Evolutionary conservation across 768 basidiomycete species (phyloP).

Genomic region (Cystofilobasidium ferigula): DNA sequence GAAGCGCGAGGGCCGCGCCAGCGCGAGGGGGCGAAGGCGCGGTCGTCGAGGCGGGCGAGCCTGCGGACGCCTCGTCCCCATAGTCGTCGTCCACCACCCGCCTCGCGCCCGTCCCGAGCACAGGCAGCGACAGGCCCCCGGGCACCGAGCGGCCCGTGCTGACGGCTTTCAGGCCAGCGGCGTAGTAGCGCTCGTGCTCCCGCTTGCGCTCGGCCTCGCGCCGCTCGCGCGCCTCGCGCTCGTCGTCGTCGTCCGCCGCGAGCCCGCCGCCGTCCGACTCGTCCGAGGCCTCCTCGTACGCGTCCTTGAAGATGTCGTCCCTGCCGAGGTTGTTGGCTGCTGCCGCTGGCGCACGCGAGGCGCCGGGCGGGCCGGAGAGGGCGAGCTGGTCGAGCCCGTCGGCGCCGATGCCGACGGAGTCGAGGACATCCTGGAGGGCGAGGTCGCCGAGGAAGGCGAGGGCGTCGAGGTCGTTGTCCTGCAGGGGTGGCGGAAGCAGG

Average conservation of each 20-base stretch:
- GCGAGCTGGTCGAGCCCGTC: constrained; percentile 12
- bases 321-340: constrained; percentile 13
- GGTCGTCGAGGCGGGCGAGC: too few species aligned
- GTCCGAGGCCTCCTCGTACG: constrained; percentile 21
- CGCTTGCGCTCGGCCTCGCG: too few species aligned
- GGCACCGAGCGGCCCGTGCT: too few species aligned
- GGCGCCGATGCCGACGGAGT: constrained; percentile 12
- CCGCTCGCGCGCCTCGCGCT: not conserved
- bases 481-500: not conserved
- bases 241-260: not conserved
- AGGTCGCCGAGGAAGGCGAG: constrained; percentile 20
- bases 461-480: not conserved
- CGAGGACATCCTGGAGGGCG: constrained; percentile 18
- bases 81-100: too few species aligned
- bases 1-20: too few species aligned
- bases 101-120: too few species aligned
- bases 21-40: too few species aligned
- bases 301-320: constrained; percentile 25
- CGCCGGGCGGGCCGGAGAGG: not conserved
- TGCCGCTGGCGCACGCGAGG: too few species aligned
- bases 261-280: constrained; percentile 10
- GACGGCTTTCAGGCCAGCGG: too few species aligned
- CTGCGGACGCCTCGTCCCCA: too few species aligned
- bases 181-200: too few species aligned
- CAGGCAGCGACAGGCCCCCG: too few species aligned